A percentile compares a stretch with the other conserved stretches of the same genome.
phyloP scores from a whole-genome alignment of 306 rosid genomes.

The Vachellia pachyceras region DNA sequence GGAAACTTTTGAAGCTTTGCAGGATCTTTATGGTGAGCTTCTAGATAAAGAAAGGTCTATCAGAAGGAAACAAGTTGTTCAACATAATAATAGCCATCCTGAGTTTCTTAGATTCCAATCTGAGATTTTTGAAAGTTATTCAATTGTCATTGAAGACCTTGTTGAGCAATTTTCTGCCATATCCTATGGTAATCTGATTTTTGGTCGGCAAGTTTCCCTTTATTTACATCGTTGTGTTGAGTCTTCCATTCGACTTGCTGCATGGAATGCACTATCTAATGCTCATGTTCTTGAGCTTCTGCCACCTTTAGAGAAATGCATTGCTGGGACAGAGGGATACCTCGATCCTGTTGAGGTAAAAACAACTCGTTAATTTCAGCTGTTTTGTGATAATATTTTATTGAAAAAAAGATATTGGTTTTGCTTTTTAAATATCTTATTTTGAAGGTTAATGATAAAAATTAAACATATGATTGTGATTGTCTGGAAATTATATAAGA shows the following conservation, averaged over 20 bases:
- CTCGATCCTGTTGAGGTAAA: conserved; percentile 89
- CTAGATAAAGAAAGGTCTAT: conserved; percentile 61
- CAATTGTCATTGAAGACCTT: conserved; percentile 77
- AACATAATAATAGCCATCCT: conserved; percentile 44
- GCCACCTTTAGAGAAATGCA: conserved; percentile 78
- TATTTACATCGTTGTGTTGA: conserved; percentile 83
- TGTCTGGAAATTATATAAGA: conserved; percentile 17
- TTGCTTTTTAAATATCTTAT: conserved; percentile 3
- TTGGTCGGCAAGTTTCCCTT: conserved; percentile 88
- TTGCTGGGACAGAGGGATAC: conserved; percentile 74
- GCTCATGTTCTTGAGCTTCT: conserved; percentile 89
- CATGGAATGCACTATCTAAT: conserved; percentile 81
- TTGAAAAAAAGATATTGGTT: not conserved
- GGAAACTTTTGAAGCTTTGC: conserved; percentile 78
- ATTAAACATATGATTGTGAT: conserved; percentile 13
- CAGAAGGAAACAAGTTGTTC: conserved; percentile 33
- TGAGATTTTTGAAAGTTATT: conserved; percentile 76
- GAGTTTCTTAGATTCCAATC: conserved; percentile 74
- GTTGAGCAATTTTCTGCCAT: conserved; percentile 90
- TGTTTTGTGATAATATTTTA: conserved; percentile 17
- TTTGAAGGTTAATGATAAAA: conserved; percentile 2
- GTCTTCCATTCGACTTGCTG: conserved; percentile 71
- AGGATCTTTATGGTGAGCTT: conserved; percentile 81
- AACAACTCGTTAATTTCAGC: conserved; percentile 13
- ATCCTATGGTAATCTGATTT: conserved; percentile 83